These are phyloP conservation scores for Mesotaenium endlicherianum DNA, from an alignment of 139 green algal genomes.

Conservation along the genomic window DNA sequence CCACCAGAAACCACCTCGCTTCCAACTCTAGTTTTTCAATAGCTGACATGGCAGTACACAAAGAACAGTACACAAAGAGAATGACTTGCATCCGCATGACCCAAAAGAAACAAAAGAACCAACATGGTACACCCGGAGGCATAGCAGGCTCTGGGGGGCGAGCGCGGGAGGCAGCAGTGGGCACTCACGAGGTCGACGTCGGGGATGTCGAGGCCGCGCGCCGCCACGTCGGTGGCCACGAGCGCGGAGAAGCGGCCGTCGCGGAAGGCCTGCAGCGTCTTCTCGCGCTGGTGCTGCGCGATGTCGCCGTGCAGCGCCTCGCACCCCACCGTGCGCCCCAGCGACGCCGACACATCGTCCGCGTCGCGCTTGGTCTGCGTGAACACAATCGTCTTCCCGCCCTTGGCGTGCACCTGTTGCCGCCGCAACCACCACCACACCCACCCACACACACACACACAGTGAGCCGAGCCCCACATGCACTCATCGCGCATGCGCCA, in stretches of 20 bases:
- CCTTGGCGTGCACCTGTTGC: slow-evolving; percentile 64
- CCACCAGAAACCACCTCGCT: no score
- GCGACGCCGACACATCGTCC: slow-evolving; percentile 55
- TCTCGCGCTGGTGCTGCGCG: slow-evolving; percentile 58
- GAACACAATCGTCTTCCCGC: slow-evolving; percentile 84
- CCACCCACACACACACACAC: background rate
- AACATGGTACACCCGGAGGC: no score
- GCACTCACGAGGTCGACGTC: slow-evolving; percentile 59
- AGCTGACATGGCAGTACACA: no score
- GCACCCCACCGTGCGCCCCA: slow-evolving; percentile 30
- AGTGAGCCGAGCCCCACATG: no score
- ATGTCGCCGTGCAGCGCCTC: slow-evolving; percentile 67
- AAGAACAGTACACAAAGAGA: no score
- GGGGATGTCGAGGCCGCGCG: slow-evolving; percentile 63
- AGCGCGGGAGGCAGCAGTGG: no score
- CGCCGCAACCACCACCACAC: background rate
- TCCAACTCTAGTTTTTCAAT: no score
- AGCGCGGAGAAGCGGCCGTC: slow-evolving; percentile 59
- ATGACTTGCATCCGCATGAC: no score
- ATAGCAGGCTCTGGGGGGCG: no score
- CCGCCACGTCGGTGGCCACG: slow-evolving; percentile 67
- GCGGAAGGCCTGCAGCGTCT: slow-evolving; percentile 57
- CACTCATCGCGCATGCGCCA: no score
- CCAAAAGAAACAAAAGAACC: no score
- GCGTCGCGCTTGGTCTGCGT: slow-evolving; percentile 69